A percentile compares a stretch with the other conserved stretches of the same genome.
Conservation (phyloP, 1,284 basidiomycete genomes). For the Sphaerobolus stellatus region DNA sequence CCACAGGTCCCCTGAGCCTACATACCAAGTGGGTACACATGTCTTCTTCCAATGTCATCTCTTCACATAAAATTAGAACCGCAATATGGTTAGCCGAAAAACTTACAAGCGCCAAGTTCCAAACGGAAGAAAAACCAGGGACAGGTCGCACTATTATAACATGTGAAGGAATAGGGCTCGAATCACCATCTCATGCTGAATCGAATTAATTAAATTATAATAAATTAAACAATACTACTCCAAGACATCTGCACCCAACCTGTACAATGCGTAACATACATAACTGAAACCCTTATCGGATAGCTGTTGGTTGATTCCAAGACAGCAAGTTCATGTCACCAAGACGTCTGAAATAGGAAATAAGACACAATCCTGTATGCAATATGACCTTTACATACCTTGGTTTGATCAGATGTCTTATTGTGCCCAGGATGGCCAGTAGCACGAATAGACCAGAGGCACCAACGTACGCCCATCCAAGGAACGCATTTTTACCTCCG, state of each 20-base stretch:
- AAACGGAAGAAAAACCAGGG: conserved; percentile 40
- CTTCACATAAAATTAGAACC: too few species aligned
- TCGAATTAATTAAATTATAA: not conserved
- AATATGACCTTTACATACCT: conserved; percentile 59
- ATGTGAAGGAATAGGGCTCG: conserved; percentile 56
- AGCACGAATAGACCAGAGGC: conserved; percentile 85
- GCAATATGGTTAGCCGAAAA: conserved; percentile 70
- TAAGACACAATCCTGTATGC: conserved; percentile 16
- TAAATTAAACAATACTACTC: conserved; percentile 11
- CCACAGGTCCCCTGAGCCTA: conserved; percentile 54
- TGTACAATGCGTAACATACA: conserved; percentile 8
- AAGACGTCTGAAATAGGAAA: conserved; percentile 50
- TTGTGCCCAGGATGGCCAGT: conserved; percentile 85
- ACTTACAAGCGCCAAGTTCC: conserved; percentile 62
- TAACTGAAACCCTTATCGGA: conserved; percentile 10
- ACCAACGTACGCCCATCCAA: conserved; percentile 96
- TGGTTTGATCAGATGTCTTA: conserved; percentile 90
- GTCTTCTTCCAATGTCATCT: conserved; percentile 1
- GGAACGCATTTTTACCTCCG: conserved; percentile 95
- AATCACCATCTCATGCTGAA: not conserved
- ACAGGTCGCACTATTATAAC: conserved; percentile 41
- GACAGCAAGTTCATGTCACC: conserved; percentile 85
- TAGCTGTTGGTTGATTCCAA: conserved; percentile 65
- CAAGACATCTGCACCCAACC: conserved; percentile 10
- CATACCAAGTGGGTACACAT: conserved; percentile 57